Evolutionary conservation across 1,284 basidiomycete genomes (phyloP), one percentile per base, ranked within the genome.

Genomic region (Agroathelia rolfsii): DNA sequence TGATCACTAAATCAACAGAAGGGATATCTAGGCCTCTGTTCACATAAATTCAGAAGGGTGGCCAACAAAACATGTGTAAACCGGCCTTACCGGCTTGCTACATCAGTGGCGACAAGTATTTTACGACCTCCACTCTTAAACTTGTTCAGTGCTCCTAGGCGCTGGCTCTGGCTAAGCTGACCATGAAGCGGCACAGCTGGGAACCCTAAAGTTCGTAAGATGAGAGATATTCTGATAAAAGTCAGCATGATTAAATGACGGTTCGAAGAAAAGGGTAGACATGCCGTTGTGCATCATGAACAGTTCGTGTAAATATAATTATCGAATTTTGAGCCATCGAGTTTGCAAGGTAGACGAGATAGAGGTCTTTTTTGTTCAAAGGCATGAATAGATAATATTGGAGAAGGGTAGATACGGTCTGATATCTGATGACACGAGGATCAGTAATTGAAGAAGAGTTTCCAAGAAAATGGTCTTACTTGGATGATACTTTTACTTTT

Each of bases 311-410:
- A 55, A 98, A 99, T 44, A 98, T 80, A 39, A 98, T 95, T 49
- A 92, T 89, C 1, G 89, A 93, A 49, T 90, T 92, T 45, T 89
- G 87, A 1, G 86, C 82, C 33, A 97, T 65, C 21, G 85, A 79
- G 53, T 96, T 96, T 38, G 79, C 77, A 10, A 98, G 69, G 56
- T 95, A 84, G 25, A 97, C 74, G 21, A 99, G 72, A 54, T 93
- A 81, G 2, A 85, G 76, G 49, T 98, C 94, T 61, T 98, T 98
- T 51, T 92, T 79, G 45, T 80, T 79, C 38, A 94, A 69, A 2
- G 95, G 95, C 54, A 94, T 82, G 48, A 98, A 82, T 38, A 96
- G 73, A 61, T 97, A 98, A 56, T 97, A 87, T 64, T 98, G 95
- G 14, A 96, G 63, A 11, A 98, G 66, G 1, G 94, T 96, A 22